Conservation (phyloP, 2,329 filamentous ascomycete genomes). For the Penicillium sclerotigenum region DNA sequence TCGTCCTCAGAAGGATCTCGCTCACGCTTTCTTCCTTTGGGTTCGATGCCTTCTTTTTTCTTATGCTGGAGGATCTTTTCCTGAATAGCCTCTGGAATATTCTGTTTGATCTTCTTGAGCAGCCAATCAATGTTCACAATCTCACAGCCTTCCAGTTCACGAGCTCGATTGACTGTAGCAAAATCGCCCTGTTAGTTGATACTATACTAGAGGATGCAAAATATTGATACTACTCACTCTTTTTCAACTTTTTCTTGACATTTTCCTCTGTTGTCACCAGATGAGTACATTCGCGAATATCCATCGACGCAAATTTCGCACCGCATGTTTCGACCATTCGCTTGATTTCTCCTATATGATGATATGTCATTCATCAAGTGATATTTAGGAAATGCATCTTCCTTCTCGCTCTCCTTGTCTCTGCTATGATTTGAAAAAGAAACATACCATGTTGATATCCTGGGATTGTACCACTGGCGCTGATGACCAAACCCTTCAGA, state of each 20-base stretch:
- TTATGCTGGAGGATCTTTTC: not conserved
- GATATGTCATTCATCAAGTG: not conserved
- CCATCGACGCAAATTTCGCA: constrained; percentile 25
- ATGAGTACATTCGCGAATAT: constrained; percentile 31
- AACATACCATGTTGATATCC: constrained; percentile 45
- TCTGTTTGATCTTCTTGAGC: not conserved
- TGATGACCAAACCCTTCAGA: constrained; percentile 38
- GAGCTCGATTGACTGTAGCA: constrained; percentile 40
- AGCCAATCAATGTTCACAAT: constrained; percentile 61
- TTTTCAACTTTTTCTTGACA: constrained; percentile 21
- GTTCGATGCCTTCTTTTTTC: not conserved
- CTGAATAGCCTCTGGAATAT: not conserved
- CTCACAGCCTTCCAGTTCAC: constrained; percentile 45
- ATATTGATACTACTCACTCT: constrained; percentile 19
- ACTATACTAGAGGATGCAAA: not conserved
- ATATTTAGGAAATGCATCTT: not conserved
- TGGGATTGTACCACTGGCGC: constrained; percentile 57
- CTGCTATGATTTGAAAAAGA: not conserved
- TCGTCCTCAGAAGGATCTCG: not conserved
- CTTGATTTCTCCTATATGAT: constrained; percentile 24
- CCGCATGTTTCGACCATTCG: constrained; percentile 29
- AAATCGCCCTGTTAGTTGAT: not conserved
- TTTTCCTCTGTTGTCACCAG: constrained; percentile 29
- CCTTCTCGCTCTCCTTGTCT: not conserved
- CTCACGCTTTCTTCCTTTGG: not conserved